Percentiles rank a stretch among this genome's conserved stretches.
Evolutionary conservation across 345 rosid genomes (phyloP).

Genomic region (Gossypium sturtianum): DNA sequence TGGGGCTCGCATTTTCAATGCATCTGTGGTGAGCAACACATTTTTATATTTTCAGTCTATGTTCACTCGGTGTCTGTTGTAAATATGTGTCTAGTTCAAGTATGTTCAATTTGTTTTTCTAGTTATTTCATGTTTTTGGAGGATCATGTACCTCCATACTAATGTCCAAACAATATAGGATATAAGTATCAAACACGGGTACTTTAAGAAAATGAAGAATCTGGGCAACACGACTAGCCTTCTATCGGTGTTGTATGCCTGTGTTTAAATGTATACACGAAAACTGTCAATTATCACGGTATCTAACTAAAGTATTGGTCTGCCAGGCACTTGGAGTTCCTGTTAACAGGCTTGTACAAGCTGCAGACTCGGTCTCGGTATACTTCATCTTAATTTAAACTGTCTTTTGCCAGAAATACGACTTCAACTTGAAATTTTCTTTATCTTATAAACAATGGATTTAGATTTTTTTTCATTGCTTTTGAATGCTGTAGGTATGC

Average conservation of each 20-base stretch:
- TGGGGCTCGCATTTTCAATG: conserved; percentile 96
- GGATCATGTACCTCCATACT: background rate
- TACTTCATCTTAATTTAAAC: background rate
- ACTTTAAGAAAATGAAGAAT: background rate
- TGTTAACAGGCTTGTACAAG: conserved; percentile 68
- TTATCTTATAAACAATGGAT: background rate
- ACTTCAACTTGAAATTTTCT: background rate
- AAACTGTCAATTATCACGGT: background rate
- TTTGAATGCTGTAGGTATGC: conserved; percentile 45
- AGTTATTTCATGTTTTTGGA: background rate
- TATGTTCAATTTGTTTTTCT: background rate
- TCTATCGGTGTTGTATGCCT: background rate
- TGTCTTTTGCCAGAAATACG: background rate
- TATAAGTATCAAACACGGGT: background rate
- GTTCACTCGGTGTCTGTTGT: background rate
- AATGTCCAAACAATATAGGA: background rate
- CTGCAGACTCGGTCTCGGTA: conserved; percentile 93
- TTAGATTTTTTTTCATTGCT: background rate
- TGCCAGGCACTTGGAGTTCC: conserved; percentile 84
- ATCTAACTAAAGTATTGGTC: conserved; percentile 20
- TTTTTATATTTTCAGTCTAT: background rate
- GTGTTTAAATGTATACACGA: background rate
- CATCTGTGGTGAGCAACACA: conserved; percentile 60
- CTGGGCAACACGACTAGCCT: background rate
- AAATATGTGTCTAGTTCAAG: background rate